Conservation (phyloP, 2,329 filamentous ascomycete species). For the Colletotrichum acutatum region DNA sequence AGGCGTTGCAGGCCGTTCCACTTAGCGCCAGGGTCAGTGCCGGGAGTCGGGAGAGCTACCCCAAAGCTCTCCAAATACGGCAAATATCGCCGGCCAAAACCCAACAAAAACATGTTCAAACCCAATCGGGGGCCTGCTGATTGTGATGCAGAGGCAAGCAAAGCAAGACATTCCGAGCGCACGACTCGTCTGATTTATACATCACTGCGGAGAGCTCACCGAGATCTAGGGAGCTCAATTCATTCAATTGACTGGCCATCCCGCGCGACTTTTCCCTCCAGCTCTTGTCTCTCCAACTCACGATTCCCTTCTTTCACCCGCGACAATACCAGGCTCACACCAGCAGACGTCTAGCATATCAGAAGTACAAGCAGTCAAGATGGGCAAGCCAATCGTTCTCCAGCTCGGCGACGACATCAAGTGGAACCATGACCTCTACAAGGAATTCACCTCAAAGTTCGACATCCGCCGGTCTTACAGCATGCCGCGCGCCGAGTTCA, state of each 20-base stretch:
- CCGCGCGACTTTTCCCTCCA: neutral
- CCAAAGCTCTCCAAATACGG: slow-evolving; percentile 24
- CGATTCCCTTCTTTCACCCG: neutral
- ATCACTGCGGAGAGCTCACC: slow-evolving; percentile 10
- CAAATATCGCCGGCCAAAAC: slow-evolving; percentile 26
- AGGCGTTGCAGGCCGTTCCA: neutral
- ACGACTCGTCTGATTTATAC: slow-evolving; percentile 21
- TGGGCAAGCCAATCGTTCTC: slow-evolving; percentile 33
- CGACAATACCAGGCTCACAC: neutral
- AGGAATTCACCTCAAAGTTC: slow-evolving; percentile 30
- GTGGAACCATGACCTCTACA: slow-evolving; percentile 34
- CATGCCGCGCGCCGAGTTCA: slow-evolving; percentile 32
- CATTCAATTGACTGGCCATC: neutral
- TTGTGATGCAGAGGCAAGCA: neutral
- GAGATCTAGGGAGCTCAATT: neutral
- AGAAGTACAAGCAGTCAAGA: neutral
- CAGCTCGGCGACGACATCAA: slow-evolving; percentile 35
- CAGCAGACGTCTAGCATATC: neutral
- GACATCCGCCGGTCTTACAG: slow-evolving; percentile 32
- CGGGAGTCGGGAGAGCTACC: slow-evolving; percentile 14
- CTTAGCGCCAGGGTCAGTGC: neutral
- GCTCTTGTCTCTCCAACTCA: neutral
- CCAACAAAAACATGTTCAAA: slow-evolving; percentile 21
- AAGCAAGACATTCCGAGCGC: slow-evolving; percentile 10
- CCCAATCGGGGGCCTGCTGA: slow-evolving; percentile 6